Percentiles rank a stretch among this genome's conserved stretches.
phyloP scores from a whole-genome alignment of 345 rosid genomes.

The Eucalyptus melliodora region DNA sequence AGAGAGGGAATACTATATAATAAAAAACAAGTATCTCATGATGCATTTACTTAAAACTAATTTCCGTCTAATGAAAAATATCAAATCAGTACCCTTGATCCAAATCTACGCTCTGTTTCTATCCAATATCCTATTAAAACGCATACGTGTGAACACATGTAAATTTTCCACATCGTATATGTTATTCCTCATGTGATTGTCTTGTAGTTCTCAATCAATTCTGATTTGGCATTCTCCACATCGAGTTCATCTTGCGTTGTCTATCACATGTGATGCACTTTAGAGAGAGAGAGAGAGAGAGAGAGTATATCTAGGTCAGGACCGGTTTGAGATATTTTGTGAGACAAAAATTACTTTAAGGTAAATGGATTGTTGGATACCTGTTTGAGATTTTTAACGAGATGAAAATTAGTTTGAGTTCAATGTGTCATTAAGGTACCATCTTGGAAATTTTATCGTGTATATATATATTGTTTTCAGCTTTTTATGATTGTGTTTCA shows the following conservation, averaged over 20 bases:
- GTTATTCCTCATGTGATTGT: background rate
- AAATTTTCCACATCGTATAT: background rate
- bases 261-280: too few relatives aligned
- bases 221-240: background rate
- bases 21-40: rapidly evolving
- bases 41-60: too few relatives aligned
- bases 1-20: too few relatives aligned
- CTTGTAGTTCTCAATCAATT: background rate
- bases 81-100: too few relatives aligned
- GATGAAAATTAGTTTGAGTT: background rate
- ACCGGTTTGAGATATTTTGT: background rate
- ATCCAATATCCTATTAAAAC: background rate
- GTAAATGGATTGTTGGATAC: background rate
- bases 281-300: too few relatives aligned
- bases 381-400: background rate
- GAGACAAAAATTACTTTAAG: background rate
- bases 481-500: background rate
- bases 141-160: background rate
- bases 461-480: background rate
- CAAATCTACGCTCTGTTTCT: background rate
- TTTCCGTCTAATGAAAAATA: too few relatives aligned
- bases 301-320: background rate
- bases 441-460: background rate
- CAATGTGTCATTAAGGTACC: too few relatives aligned
- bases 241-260: too few relatives aligned